phyloP scores from a whole-genome alignment of 2,329 filamentous ascomycete genomes.

The Ophiostoma tasmaniense region DNA sequence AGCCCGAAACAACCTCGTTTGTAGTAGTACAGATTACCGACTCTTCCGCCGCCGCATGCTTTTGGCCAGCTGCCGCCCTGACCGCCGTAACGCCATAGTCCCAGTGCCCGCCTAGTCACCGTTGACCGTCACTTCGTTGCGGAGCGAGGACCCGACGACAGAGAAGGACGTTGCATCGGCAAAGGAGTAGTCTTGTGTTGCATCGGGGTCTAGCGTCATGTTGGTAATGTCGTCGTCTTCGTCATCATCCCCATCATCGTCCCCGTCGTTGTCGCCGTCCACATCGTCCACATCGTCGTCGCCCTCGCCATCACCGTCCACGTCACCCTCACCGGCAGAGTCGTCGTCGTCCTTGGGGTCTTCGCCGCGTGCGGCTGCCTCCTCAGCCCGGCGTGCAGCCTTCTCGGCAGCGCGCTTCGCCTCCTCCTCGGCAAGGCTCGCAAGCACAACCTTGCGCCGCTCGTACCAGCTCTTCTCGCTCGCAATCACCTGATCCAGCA shows the following conservation, averaged over 20 bases:
- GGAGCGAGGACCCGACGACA: conserved; percentile 15
- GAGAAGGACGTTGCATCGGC: conserved; percentile 18
- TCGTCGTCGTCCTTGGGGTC: conserved; percentile 4
- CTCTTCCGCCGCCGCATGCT: too few species aligned
- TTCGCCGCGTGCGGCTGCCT: not conserved
- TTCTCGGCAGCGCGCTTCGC: conserved; percentile 12
- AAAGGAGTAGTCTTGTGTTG: conserved; percentile 20
- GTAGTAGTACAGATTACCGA: conserved; percentile 2
- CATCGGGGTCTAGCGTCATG: conserved; percentile 16
- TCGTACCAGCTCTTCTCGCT: conserved; percentile 59
- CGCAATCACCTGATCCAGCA: conserved; percentile 63
- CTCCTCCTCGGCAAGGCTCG: conserved; percentile 39
- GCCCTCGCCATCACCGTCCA: not conserved
- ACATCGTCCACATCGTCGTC: conserved; percentile 6
- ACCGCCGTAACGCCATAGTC: too few species aligned
- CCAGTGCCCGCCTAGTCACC: conserved; percentile 6
- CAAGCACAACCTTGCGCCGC: conserved; percentile 47
- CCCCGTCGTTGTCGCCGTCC: not conserved
- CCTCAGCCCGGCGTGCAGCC: not conserved
- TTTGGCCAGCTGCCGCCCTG: not conserved
- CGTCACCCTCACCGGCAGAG: conserved; percentile 3
- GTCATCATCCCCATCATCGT: conserved; percentile 13
- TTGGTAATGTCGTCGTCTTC: conserved; percentile 15
- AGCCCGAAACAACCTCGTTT: too few species aligned
- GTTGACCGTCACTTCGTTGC: conserved; percentile 16